Evolutionary conservation across 768 basidiomycete genomes (phyloP).

Genomic region (Rickenella mellea): DNA sequence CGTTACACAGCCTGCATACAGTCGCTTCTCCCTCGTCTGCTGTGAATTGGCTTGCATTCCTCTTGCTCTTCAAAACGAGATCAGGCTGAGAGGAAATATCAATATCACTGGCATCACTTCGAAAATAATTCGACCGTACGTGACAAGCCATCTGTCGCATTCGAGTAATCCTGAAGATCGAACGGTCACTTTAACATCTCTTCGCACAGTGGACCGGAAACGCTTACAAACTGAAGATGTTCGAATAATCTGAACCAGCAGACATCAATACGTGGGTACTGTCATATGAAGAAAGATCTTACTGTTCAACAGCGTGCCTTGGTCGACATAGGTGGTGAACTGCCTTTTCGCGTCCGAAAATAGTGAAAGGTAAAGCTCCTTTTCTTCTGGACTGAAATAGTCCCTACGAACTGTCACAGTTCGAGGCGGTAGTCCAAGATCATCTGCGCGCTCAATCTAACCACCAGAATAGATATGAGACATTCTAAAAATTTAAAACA

Average conservation of each 20-base stretch:
- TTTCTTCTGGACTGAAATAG: constrained; percentile 94
- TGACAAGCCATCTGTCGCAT: constrained; percentile 96
- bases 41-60: constrained; percentile 54
- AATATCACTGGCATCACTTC: neutral
- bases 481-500: neutral
- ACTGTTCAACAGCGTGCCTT: constrained; percentile 92
- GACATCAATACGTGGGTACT: constrained; percentile 2
- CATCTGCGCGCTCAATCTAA: constrained; percentile 90
- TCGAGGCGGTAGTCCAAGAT: constrained; percentile 89
- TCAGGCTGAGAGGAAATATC: constrained; percentile 47
- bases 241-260: constrained; percentile 61
- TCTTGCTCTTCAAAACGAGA: constrained; percentile 82
- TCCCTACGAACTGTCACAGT: constrained; percentile 83
- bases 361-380: constrained; percentile 84
- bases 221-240: constrained; percentile 72
- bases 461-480: constrained; percentile 2
- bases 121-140: constrained; percentile 8
- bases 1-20: constrained; percentile 92
- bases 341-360: constrained; percentile 90
- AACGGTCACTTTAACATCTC: constrained; percentile 7
- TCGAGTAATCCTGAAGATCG: constrained; percentile 67
- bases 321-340: constrained; percentile 83
- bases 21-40: constrained; percentile 60
- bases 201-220: constrained; percentile 1
- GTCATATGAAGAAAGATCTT: constrained; percentile 20